Conservation (phyloP, 371 early-diverging fungal species). For the Batkoa obscura region DNA sequence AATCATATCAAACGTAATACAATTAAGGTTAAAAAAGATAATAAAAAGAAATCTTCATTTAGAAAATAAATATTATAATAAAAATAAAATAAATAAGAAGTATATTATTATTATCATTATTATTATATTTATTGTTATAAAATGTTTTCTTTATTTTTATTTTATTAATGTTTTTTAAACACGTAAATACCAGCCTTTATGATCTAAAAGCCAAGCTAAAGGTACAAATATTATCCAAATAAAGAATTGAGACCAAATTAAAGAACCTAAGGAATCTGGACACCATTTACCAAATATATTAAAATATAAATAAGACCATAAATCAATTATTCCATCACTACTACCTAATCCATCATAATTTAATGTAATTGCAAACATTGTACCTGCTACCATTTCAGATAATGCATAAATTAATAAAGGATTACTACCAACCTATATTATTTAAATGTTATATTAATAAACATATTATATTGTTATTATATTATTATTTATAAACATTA, state of each 20-base stretch:
- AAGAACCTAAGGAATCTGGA: neutral
- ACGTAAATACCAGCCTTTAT: neutral
- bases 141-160: too few relatives aligned
- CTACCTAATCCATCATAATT: neutral
- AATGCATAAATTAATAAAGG: slow-evolving; percentile 7
- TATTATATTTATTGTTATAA: too few relatives aligned
- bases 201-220: neutral
- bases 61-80: too few relatives aligned
- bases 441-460: too few relatives aligned
- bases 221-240: neutral
- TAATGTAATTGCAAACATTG: slow-evolving; percentile 2
- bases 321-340: neutral
- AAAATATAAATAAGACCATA: neutral
- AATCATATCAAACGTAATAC: neutral
- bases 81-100: too few relatives aligned
- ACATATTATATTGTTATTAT: too few relatives aligned
- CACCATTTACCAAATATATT: neutral
- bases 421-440: too few relatives aligned
- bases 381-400: slow-evolving; percentile 7
- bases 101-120: too few relatives aligned
- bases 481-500: too few relatives aligned
- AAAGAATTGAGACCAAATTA: neutral
- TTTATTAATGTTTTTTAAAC: too few relatives aligned
- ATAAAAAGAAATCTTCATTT: too few relatives aligned
- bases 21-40: neutral